Base-by-base conservation (phyloP, 140 eudicot species). In the Anethum foeniculum region DNA sequence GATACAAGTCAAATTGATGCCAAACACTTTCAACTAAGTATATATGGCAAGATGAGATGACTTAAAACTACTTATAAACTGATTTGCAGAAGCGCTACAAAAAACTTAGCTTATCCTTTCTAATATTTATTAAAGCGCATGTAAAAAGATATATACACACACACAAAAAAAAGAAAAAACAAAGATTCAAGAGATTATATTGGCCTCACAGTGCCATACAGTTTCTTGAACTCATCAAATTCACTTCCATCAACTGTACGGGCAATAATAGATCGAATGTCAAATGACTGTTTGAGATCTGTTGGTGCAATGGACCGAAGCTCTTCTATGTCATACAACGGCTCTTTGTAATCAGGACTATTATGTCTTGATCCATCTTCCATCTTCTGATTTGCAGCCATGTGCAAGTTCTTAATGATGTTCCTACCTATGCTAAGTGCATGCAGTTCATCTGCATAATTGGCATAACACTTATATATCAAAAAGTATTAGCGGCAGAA, bases 201-300 rank as follows among this genome's bases (percentile, higher is more conserved):
- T 81, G 86, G 85, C 91, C 98, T 91, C 93, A 95, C 99, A 95
- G 97, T 91, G 97, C 99, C 99, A 91, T 93, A 95, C 90, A 95
- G 79, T 91, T 95, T 95, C 93, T 95, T 95, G 97, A 95, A 95
- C 88, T 95, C 99, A 73, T 95, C 97, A 83, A 95, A 93, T 85
- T 91, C 98, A 86, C 99, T 95, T 72, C 93, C 97, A 86, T 95
- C 99, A 73, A 95, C 97, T 77, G 90, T 76, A 36, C 96, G 99
- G 80, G 98, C 93, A 85, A 95, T 95, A 82, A 93, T 67, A 75
- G 97, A 89, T 74, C 96, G 91, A 71, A 95, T 80, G 76, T 95
- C 99, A 86, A 95, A 89, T 23, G 96, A 85, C 86, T 93, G 99
- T 86, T 93, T 95, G 82, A 89, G 88, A 81, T 93, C 97, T 36